Evolutionary conservation across 768 basidiomycete genomes (phyloP).

Genomic region (Cystobasidium tubakii): DNA sequence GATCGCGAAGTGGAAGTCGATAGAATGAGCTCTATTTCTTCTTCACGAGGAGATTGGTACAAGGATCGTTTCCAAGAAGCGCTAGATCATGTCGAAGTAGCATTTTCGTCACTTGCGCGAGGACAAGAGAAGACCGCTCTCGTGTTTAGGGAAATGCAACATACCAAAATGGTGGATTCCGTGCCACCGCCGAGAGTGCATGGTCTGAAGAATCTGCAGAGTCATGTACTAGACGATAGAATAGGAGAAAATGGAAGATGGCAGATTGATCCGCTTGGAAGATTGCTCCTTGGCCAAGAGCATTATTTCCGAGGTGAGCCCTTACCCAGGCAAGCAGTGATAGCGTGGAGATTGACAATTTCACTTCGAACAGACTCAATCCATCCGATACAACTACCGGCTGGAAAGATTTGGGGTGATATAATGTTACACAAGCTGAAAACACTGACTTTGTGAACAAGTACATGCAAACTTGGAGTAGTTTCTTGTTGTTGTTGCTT

Average conservation of each 20-base stretch:
- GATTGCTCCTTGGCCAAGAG: constrained; percentile 13
- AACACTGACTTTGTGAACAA: neutral
- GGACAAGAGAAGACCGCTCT: constrained; percentile 3
- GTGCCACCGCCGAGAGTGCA: constrained; percentile 28
- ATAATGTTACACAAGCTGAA: constrained; percentile 30
- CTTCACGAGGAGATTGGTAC: constrained; percentile 1
- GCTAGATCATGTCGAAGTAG: neutral
- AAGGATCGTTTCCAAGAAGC: neutral
- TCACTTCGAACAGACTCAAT: constrained; percentile 17
- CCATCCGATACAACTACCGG: constrained; percentile 19
- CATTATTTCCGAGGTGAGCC: constrained; percentile 19
- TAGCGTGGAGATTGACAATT: too few relatives aligned
- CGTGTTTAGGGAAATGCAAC: constrained; percentile 22
- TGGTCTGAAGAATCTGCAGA: constrained; percentile 12
- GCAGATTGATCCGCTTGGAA: neutral
- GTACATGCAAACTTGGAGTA: neutral
- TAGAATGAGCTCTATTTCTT: constrained; percentile 8
- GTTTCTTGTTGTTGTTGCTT: too few relatives aligned
- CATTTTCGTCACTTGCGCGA: neutral
- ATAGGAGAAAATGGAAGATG: neutral
- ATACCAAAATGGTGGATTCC: constrained; percentile 29
- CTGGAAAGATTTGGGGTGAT: constrained; percentile 29
- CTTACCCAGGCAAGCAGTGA: too few relatives aligned
- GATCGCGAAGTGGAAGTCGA: constrained; percentile 21
- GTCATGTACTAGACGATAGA: neutral